Conservation (phyloP, 2,329 filamentous ascomycete species). For the Verticillium alfalfae region DNA sequence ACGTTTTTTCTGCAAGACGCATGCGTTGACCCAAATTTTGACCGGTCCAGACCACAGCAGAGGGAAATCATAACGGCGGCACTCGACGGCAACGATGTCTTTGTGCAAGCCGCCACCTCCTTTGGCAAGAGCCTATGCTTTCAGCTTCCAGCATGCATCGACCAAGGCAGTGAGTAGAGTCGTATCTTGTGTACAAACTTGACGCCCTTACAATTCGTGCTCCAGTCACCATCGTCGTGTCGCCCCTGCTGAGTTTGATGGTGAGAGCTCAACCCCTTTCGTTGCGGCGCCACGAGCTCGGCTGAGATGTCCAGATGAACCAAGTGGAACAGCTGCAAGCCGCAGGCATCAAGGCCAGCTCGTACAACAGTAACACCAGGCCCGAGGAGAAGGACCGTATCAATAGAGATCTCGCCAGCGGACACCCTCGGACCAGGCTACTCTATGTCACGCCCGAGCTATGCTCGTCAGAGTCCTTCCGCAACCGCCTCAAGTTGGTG, state of each 20-base stretch:
- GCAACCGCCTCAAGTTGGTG: slow-evolving; percentile 66
- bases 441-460: slow-evolving; percentile 93
- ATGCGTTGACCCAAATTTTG: not conserved
- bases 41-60: slow-evolving; percentile 62
- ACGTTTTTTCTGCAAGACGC: not conserved
- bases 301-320: slow-evolving; percentile 60
- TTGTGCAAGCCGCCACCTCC: slow-evolving; percentile 82
- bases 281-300: not conserved
- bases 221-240: slow-evolving; percentile 82
- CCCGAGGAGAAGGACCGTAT: slow-evolving; percentile 60
- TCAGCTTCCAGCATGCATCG: slow-evolving; percentile 82
- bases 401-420: slow-evolving; percentile 76
- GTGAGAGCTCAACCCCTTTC: slow-evolving; percentile 30
- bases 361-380: slow-evolving; percentile 79
- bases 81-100: slow-evolving; percentile 81
- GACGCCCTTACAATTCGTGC: not conserved
- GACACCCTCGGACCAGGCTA: slow-evolving; percentile 75
- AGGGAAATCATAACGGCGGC: slow-evolving; percentile 82
- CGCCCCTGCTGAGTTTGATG: slow-evolving; percentile 85
- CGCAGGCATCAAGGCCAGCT: slow-evolving; percentile 73
- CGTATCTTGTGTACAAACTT: not conserved
- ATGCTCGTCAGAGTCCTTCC: slow-evolving; percentile 73
- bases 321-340: slow-evolving; percentile 77
- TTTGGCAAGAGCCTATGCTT: slow-evolving; percentile 95
- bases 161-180: slow-evolving; percentile 66